These are phyloP conservation scores for Albugo laibachii DNA, from an alignment of 352 stramenopile genomes.

Conservation along the genomic window DNA sequence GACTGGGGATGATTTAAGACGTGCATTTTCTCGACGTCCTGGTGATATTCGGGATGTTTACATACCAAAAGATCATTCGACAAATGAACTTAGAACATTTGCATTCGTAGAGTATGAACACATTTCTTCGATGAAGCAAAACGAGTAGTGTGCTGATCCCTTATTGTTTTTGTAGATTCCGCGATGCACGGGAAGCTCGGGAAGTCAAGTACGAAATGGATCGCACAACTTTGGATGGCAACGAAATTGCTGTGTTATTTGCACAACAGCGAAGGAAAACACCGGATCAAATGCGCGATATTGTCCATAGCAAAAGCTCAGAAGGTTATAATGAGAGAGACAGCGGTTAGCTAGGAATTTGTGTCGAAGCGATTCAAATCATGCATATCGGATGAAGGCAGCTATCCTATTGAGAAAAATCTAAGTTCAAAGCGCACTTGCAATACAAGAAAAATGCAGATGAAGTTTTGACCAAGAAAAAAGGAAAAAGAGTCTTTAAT, in stretches of 20 bases:
- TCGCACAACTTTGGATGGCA: conserved; percentile 30
- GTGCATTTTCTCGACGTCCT: conserved; percentile 21
- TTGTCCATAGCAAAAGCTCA: not conserved
- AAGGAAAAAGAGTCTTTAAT: not conserved
- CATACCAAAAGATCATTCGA: conserved; percentile 49
- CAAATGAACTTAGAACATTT: conserved; percentile 65
- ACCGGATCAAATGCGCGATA: conserved; percentile 40
- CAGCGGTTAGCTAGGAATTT: too few species aligned
- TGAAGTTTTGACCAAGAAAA: conserved; percentile 1
- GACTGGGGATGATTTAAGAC: conserved; percentile 19
- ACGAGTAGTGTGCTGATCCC: not conserved
- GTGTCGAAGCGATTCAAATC: too few species aligned
- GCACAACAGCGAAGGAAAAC: conserved; percentile 61
- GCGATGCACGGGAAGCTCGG: conserved; percentile 30
- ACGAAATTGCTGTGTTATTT: conserved; percentile 63
- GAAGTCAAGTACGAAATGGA: conserved; percentile 63
- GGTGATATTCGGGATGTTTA: conserved; percentile 70
- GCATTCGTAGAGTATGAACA: conserved; percentile 47
- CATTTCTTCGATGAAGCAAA: not conserved
- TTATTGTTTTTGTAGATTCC: conserved; percentile 14
- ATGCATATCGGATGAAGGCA: too few species aligned
- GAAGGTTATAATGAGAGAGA: too few species aligned
- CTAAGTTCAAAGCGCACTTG: not conserved
- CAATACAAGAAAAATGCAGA: not conserved
- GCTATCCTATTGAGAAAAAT: too few species aligned